These are phyloP conservation scores for Aschersonia sp. DNA, from an alignment of 2,329 filamentous ascomycete genomes.

Conservation along the genomic window DNA sequence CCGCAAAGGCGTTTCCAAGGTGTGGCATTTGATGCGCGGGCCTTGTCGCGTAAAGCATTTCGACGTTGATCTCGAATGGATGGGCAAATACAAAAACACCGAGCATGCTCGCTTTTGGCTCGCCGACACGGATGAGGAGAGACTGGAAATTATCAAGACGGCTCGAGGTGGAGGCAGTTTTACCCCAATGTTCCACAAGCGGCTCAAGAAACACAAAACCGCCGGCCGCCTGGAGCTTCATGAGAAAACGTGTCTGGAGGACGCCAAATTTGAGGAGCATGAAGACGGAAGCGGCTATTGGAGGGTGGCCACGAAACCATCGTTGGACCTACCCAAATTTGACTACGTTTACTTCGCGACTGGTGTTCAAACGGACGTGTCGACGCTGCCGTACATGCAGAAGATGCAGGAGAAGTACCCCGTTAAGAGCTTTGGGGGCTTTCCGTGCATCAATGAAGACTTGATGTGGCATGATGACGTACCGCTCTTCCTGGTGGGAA, in stretches of 20 bases:
- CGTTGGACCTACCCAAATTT: constrained; percentile 37
- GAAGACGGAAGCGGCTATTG: constrained; percentile 18
- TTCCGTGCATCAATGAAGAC: constrained; percentile 63
- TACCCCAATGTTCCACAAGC: constrained; percentile 51
- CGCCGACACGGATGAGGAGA: constrained; percentile 55
- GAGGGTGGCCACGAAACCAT: constrained; percentile 35
- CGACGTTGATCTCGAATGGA: constrained; percentile 63
- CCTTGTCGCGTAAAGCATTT: constrained; percentile 54
- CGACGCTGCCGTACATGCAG: constrained; percentile 43
- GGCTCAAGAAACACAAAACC: constrained; percentile 45
- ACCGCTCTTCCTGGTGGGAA: constrained; percentile 57
- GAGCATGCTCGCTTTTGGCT: constrained; percentile 67
- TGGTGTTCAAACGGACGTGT: constrained; percentile 50
- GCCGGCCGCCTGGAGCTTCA: constrained; percentile 37
- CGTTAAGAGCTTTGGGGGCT: constrained; percentile 45
- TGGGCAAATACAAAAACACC: constrained; percentile 68
- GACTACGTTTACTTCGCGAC: constrained; percentile 68
- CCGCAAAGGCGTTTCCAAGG: constrained; percentile 47
- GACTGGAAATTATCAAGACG: constrained; percentile 46
- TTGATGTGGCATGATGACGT: constrained; percentile 62
- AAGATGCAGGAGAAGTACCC: constrained; percentile 44
- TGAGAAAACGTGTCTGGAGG: constrained; percentile 39
- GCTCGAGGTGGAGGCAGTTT: constrained; percentile 67
- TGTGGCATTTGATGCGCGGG: constrained; percentile 56
- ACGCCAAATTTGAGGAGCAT: constrained; percentile 31